Evolutionary conservation across 345 rosid species (phyloP).

Genomic region (Eucalyptus sp.): DNA sequence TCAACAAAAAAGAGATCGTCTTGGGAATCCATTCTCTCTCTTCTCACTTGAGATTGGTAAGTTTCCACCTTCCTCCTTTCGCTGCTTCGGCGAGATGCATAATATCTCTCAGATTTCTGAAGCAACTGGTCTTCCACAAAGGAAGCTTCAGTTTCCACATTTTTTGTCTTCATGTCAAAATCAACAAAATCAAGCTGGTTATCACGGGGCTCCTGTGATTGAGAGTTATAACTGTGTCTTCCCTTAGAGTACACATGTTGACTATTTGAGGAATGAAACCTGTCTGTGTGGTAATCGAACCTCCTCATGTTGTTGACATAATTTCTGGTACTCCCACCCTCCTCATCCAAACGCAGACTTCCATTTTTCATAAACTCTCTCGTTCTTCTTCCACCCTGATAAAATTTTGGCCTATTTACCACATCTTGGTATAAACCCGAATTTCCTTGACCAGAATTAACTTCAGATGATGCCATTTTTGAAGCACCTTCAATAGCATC

Average conservation of each 20-base stretch:
- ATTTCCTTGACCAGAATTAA: neutral
- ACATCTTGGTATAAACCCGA: conserved; percentile 6
- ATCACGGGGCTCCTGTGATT: conserved; percentile 13
- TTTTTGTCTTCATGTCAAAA: conserved; percentile 8
- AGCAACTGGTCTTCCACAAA: conserved; percentile 14
- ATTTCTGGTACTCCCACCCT: conserved; percentile 5
- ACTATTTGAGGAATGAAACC: conserved; percentile 11
- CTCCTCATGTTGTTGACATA: conserved; percentile 8
- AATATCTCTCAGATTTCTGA: conserved; percentile 14
- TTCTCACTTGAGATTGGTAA: conserved; percentile 7
- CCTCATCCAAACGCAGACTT: neutral
- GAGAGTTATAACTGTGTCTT: conserved; percentile 2
- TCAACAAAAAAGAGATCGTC: conserved; percentile 8
- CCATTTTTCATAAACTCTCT: conserved; percentile 1
- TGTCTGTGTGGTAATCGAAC: conserved; percentile 7
- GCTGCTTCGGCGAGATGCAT: conserved; percentile 10
- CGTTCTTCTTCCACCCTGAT: conserved; percentile 9
- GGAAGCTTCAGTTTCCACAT: conserved; percentile 23
- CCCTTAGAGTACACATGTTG: conserved; percentile 3
- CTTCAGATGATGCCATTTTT: neutral
- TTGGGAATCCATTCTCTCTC: neutral
- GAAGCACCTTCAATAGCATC: conserved; percentile 10
- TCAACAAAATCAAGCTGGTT: conserved; percentile 22
- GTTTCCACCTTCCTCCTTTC: conserved; percentile 10
- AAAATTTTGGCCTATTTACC: neutral